Evolutionary conservation across 169 alveolate species (phyloP), one percentile per base, ranked within the genome.

Genomic region (Blepharisma undulans): DNA sequence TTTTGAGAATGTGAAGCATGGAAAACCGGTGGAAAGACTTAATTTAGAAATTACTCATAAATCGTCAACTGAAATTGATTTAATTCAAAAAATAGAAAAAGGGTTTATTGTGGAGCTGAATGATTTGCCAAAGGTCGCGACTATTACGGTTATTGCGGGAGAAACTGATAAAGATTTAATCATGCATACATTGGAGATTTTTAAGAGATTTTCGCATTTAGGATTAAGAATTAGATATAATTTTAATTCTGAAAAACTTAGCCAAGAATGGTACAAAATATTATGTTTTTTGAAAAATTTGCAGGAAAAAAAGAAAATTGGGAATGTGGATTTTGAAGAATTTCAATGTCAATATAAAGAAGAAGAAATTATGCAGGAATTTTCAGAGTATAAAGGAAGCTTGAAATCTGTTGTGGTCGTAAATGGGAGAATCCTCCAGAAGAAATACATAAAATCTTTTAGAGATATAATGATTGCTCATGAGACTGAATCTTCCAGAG

Each of bases 1-100:
- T 72, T 86, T 86, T 86, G 91, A 86, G 71, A 86, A 86, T 29
- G 84, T 30, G 7, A 27, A 60, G 48, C 72, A 66, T 36, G 72
- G 27, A 36, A 71, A 86, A 3, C 30, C 72, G 7, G 36, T 36
- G 12, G 72, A 30, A 60, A 60, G 91, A 27, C 66, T 86, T 1
- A 86, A 86, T 25, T n/a, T 22, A 30, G 60, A 60, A 27, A 86
- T 86, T 71, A 72, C 71, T 33, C 60, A 72, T 36, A 22, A 25
- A 21, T 14, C 33, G 6, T 32, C 78, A 7, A 59, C 27, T 2
- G 36, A 82, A 22, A 60, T 82, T 19, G 60, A 34, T 29, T 29
- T 74, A 25, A 29, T 74, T 25, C 2, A 48, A 48, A 1, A 74
- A 1, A 22, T 29, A 22, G 30, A 22, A 25, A 29, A 74, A 74